These are phyloP conservation scores for Cucurbita moschata DNA, from an alignment of 306 rosid genomes.

Conservation along the genomic window DNA sequence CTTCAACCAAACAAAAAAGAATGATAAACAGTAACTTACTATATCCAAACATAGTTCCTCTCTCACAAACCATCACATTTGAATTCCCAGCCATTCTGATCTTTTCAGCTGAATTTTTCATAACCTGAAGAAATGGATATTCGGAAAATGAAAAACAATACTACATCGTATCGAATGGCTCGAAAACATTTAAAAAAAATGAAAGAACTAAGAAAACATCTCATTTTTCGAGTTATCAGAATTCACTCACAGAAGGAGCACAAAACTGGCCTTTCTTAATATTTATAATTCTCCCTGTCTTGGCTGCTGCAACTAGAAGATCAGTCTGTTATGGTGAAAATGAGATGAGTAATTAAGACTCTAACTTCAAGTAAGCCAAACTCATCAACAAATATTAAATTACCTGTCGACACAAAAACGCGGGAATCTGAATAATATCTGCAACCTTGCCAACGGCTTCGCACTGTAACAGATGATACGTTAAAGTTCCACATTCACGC, in stretches of 20 bases:
- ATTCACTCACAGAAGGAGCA: conserved; percentile 82
- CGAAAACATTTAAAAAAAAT: not conserved
- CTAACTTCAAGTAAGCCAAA: not conserved
- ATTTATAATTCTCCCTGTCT: conserved; percentile 80
- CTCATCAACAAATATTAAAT: not conserved
- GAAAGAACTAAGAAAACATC: not conserved
- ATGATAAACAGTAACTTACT: conserved; percentile 47
- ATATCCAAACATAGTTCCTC: conserved; percentile 98
- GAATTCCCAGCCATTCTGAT: conserved; percentile 86
- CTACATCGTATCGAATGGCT: not conserved
- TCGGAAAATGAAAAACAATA: conserved; percentile 6
- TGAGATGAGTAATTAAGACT: conserved; percentile 12
- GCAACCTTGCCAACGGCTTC: conserved; percentile 91
- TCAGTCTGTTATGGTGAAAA: conserved; percentile 61
- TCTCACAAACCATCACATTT: conserved; percentile 95
- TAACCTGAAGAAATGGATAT: conserved; percentile 41
- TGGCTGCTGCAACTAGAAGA: conserved; percentile 93
- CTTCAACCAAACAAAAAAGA: not conserved
- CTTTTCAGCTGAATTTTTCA: conserved; percentile 85
- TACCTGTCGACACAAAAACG: conserved; percentile 92
- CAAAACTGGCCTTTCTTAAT: conserved; percentile 97
- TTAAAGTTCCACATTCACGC: not conserved
- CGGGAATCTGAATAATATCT: conserved; percentile 93
- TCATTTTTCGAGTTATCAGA: conserved; percentile 1
- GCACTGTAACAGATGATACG: conserved; percentile 31